Evolutionary conservation across 257 asterid species (phyloP).

Genomic region (Ajuga chamaepitys): DNA sequence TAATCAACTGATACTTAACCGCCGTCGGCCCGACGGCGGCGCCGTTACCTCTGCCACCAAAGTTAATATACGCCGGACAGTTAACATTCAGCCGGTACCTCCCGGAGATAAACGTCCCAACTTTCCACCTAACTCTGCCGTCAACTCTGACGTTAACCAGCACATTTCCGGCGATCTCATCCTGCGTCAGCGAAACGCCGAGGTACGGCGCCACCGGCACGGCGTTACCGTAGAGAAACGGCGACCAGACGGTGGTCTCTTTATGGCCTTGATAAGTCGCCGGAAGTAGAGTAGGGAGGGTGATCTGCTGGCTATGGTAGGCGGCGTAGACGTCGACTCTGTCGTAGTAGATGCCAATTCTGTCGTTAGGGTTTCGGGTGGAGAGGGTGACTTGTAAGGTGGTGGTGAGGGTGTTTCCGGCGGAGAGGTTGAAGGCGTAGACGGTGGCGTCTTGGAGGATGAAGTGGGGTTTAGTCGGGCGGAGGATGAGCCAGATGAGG

Average conservation of each 20-base stretch:
- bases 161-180: slow-evolving; percentile 38
- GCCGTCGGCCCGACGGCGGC: slow-evolving; percentile 30
- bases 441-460: slow-evolving; percentile 59
- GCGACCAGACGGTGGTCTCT: slow-evolving; percentile 52
- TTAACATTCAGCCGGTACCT: slow-evolving; percentile 39
- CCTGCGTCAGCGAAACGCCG: slow-evolving; percentile 26
- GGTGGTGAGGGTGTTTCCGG: slow-evolving; percentile 36
- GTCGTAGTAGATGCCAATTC: slow-evolving; percentile 46
- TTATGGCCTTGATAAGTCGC: slow-evolving; percentile 47
- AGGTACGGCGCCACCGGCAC: slow-evolving; percentile 45
- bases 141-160: slow-evolving; percentile 32
- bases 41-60: slow-evolving; percentile 20
- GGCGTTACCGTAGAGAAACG: slow-evolving; percentile 37
- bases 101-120: slow-evolving; percentile 44
- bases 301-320: slow-evolving; percentile 53
- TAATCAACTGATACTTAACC: slow-evolving; percentile 41
- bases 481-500: slow-evolving; percentile 43
- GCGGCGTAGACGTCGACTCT: slow-evolving; percentile 42
- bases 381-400: slow-evolving; percentile 41
- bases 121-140: slow-evolving; percentile 53
- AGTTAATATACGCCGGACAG: slow-evolving; percentile 45
- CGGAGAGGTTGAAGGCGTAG: slow-evolving; percentile 44
- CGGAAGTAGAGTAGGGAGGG: slow-evolving; percentile 39
- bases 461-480: slow-evolving; percentile 52
- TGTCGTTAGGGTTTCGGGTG: slow-evolving; percentile 42